These are phyloP conservation scores for Juglanconis juglandina DNA, from an alignment of 2,329 filamentous ascomycete genomes.

Conservation along the genomic window DNA sequence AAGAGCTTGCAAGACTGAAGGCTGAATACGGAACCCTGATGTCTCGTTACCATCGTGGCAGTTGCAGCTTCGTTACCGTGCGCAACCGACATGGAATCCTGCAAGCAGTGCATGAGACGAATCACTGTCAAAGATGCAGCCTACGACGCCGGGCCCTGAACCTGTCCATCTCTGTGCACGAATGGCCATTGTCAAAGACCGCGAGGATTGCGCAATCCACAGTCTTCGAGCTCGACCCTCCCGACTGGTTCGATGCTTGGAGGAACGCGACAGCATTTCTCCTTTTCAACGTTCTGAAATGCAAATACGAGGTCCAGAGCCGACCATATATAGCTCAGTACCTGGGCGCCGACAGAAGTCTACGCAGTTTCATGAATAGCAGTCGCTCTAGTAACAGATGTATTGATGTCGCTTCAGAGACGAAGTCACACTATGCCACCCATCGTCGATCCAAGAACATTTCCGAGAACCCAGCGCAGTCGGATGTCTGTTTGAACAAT, in stretches of 20 bases:
- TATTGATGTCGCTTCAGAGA: too few relatives aligned
- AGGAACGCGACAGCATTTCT: constrained; percentile 44
- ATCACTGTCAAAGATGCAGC: constrained; percentile 36
- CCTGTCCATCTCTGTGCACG: constrained; percentile 46
- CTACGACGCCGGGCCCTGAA: constrained; percentile 26
- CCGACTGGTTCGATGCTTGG: constrained; percentile 42
- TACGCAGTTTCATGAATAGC: too few relatives aligned
- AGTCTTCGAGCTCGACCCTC: constrained; percentile 51
- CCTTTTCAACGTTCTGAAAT: constrained; percentile 34
- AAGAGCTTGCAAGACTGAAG: constrained; percentile 30
- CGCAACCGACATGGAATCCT: too few relatives aligned
- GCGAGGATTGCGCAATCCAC: constrained; percentile 35
- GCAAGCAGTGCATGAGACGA: constrained; percentile 13
- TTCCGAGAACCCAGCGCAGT: too few relatives aligned
- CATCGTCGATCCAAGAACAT: too few relatives aligned
- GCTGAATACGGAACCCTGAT: constrained; percentile 28
- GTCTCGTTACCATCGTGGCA: background rate
- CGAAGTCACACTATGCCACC: too few relatives aligned
- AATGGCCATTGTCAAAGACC: constrained; percentile 51
- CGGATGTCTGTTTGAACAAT: constrained; percentile 34
- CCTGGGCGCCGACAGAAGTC: too few relatives aligned
- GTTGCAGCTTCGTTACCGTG: constrained; percentile 9
- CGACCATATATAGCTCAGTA: background rate
- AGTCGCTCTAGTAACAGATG: too few relatives aligned
- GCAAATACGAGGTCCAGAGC: constrained; percentile 2